These are phyloP conservation scores for Eucalyptus pauciflora DNA, from an alignment of 345 rosid genomes.

Conservation along the genomic window DNA sequence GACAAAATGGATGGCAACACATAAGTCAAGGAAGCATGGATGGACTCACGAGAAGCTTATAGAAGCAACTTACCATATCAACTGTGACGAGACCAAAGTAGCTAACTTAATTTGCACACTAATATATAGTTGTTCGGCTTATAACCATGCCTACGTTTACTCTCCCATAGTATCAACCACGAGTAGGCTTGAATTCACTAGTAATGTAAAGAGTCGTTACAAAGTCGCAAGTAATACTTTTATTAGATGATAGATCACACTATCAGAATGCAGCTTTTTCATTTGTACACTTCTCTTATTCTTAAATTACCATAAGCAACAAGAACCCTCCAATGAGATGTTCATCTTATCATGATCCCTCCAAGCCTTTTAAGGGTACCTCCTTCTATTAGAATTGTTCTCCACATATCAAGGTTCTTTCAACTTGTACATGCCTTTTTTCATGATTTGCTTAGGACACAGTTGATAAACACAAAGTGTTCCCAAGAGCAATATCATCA, in stretches of 20 bases:
- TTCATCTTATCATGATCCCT: not conserved
- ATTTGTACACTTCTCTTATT: not conserved
- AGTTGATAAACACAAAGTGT: not conserved
- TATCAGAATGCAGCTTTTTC: not conserved
- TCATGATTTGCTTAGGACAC: not conserved
- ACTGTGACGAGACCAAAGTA: not conserved
- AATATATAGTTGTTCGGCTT: not conserved
- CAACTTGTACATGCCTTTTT: not conserved
- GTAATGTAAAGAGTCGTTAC: not conserved
- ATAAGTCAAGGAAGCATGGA: not conserved
- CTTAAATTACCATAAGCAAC: not conserved
- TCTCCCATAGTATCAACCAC: not conserved
- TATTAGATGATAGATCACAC: rapidly evolving
- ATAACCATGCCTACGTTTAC: not conserved
- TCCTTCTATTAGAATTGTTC: not conserved
- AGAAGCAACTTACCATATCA: not conserved
- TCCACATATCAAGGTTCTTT: not conserved
- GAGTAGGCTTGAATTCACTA: not conserved
- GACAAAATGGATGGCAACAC: not conserved
- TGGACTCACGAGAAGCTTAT: not conserved
- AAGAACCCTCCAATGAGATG: not conserved
- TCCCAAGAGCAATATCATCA: not conserved
- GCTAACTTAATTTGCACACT: not conserved
- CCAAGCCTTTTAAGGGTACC: not conserved
- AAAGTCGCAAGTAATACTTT: not conserved